Base-by-base conservation (phyloP, 352 stramenopile species). In the Globisporangium rhizosaccharum region DNA sequence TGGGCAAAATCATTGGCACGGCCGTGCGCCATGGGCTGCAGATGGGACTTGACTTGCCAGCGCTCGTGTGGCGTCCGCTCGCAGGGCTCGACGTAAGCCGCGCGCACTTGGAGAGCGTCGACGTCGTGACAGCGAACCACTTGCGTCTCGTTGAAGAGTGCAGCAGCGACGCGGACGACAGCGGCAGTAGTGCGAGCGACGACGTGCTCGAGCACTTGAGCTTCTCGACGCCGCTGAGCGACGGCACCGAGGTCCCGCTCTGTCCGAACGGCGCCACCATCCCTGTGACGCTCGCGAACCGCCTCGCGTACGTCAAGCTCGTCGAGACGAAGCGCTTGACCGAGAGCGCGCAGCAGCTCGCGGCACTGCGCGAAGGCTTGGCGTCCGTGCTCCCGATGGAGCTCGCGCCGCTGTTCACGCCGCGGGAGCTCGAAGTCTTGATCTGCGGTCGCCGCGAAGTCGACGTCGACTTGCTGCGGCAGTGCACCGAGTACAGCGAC, bases 401-500 rank as follows among this genome's bases (percentile, higher is more conserved):
- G 66, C 65, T 99, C 12, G 85, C 98, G 25, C 78, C 91, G 12
- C 63, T 99, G 36, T 99, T 99, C 63, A 97, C 92, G n/a, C 83
- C 92, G 25, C 82, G 90, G 18, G 96, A 99, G 68, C 74, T 99
- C 9, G 94, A 98, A 70, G 88, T 96, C 51, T 66, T 99, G 17
- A 89, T 99, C 49, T 99, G 97, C 66, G 97, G 97, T 33, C 96
- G 91, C 48, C 84, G 90, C 39, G 93, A 99, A 61, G 91, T 99
- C 52, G 96, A 99, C 68, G 92, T 99, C 25, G 94, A 98, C 55
- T 67, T 99, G 41, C 76, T 99, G 25, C 82, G 87, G 23, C 89
- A 92, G 67, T 97, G 97, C 66, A 98, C 97, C 8, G 96, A 98
- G 72, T 99, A 99, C 76, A 96, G 97, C 56, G 94, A 95, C 51